A percentile compares a stretch with the other conserved stretches of the same genome.
Evolutionary conservation across 139 green algal species (phyloP).

Genomic region (Picochlorum sp.): DNA sequence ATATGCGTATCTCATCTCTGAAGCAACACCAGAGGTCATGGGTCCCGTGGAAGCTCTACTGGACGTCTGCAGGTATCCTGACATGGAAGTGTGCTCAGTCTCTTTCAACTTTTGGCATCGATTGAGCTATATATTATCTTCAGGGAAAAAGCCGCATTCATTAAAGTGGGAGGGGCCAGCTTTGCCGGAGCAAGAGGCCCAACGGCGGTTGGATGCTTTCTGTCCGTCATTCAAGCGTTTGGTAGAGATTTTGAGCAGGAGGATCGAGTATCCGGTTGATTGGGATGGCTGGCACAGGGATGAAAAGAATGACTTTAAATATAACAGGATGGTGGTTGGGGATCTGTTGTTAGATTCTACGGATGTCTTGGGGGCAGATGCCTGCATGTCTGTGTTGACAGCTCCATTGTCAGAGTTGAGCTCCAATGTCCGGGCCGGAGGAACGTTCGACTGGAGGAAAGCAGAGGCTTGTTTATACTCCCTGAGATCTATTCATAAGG

Average conservation of each 20-base stretch:
- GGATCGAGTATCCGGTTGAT: slow-evolving; percentile 38
- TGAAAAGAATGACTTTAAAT: slow-evolving; percentile 61
- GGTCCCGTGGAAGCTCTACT: slow-evolving; percentile 75
- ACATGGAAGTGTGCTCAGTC: slow-evolving; percentile 64
- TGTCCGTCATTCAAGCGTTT: slow-evolving; percentile 61
- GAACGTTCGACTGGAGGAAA: slow-evolving; percentile 54
- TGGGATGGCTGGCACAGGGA: slow-evolving; percentile 49
- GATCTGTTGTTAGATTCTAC: slow-evolving; percentile 64
- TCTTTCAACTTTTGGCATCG: slow-evolving; percentile 91
- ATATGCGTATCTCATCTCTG: slow-evolving; percentile 65
- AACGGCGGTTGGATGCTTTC: slow-evolving; percentile 48
- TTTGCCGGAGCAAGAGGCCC: slow-evolving; percentile 21
- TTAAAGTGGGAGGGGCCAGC: slow-evolving; percentile 20
- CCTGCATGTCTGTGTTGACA: slow-evolving; percentile 45
- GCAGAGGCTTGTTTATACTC: slow-evolving; percentile 69
- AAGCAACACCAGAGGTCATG: slow-evolving; percentile 18
- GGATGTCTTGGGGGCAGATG: slow-evolving; percentile 39
- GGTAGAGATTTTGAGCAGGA: slow-evolving; percentile 46
- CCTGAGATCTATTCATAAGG: slow-evolving; percentile 46
- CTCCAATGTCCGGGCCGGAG: background rate
- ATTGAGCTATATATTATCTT: slow-evolving; percentile 38
- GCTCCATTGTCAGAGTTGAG: slow-evolving; percentile 45
- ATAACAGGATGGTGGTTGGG: slow-evolving; percentile 33
- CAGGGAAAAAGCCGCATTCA: slow-evolving; percentile 19
- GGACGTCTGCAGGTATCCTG: slow-evolving; percentile 72